These are phyloP conservation scores for Phyllosticta ampelicida DNA, from an alignment of 2,329 filamentous ascomycete species.

Conservation along the genomic window DNA sequence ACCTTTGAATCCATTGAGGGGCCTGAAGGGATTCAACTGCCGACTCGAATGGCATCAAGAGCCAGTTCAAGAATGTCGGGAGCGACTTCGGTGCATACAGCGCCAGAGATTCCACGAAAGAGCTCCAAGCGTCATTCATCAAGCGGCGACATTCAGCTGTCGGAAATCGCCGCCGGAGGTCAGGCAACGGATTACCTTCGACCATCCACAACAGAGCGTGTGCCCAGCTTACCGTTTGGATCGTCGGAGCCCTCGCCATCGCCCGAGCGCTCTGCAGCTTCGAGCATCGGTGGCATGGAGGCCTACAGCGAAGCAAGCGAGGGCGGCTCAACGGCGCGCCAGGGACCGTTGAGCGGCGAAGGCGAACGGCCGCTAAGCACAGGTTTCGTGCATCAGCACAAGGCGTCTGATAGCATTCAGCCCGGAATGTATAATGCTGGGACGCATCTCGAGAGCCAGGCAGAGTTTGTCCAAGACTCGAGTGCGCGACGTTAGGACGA, in stretches of 20 bases:
- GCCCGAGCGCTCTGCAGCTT: constrained; percentile 26
- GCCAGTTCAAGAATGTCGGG: constrained; percentile 35
- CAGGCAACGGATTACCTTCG: neutral
- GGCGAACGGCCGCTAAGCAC: constrained; percentile 24
- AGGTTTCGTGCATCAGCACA: constrained; percentile 28
- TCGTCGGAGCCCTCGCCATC: constrained; percentile 26
- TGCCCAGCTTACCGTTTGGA: constrained; percentile 26
- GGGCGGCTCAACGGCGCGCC: neutral
- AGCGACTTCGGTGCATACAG: constrained; percentile 14
- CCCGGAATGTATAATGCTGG: constrained; percentile 21
- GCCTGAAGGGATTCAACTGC: constrained; percentile 50
- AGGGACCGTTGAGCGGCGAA: neutral
- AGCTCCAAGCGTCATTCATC: constrained; percentile 45
- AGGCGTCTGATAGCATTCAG: constrained; percentile 28
- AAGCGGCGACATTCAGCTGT: constrained; percentile 18
- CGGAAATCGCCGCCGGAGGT: constrained; percentile 21
- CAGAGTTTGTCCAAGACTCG: constrained; percentile 24
- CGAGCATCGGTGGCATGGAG: constrained; percentile 15
- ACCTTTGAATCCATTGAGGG: constrained; percentile 48
- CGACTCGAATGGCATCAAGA: constrained; percentile 52
- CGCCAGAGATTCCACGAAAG: constrained; percentile 51
- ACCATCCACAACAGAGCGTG: neutral
- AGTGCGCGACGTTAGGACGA: neutral
- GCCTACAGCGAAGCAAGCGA: neutral
- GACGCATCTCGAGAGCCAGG: constrained; percentile 24